Conservation (phyloP, 2,329 filamentous ascomycete genomes). For the Colletotrichum truncatum region DNA sequence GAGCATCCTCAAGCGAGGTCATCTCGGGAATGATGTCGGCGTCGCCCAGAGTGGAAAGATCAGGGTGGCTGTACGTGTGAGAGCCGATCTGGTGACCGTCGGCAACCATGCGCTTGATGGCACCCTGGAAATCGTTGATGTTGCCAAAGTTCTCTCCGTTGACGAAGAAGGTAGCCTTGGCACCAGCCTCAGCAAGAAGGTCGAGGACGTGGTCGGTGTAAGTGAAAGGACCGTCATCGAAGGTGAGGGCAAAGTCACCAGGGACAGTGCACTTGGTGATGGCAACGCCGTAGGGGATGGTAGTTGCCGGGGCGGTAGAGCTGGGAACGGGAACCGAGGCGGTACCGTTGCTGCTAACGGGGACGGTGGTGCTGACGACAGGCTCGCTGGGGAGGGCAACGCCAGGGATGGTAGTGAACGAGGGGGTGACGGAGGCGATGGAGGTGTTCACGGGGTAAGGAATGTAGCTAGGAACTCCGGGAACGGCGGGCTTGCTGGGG, state of each 20-base stretch:
- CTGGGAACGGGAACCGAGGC: constrained; percentile 5
- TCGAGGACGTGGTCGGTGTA: constrained; percentile 54
- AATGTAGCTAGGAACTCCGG: background rate
- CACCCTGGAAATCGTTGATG: constrained; percentile 46
- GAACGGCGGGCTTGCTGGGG: constrained; percentile 15
- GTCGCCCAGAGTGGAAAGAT: constrained; percentile 47
- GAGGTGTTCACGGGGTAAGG: constrained; percentile 22
- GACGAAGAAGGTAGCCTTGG: constrained; percentile 53
- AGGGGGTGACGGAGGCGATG: constrained; percentile 1
- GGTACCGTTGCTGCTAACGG: constrained; percentile 24
- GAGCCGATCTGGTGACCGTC: constrained; percentile 54
- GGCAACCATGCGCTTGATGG: constrained; percentile 52
- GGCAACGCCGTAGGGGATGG: constrained; percentile 42
- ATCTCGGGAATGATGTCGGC: constrained; percentile 48
- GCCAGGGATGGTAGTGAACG: constrained; percentile 14
- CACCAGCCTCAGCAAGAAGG: constrained; percentile 40
- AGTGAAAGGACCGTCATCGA: constrained; percentile 55
- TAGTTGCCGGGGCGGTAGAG: constrained; percentile 43
- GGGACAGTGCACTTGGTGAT: constrained; percentile 43
- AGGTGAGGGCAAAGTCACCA: constrained; percentile 53
- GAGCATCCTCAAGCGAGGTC: constrained; percentile 53
- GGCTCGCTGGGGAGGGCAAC: constrained; percentile 20
- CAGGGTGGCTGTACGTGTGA: constrained; percentile 51
- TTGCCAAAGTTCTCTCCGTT: constrained; percentile 51
- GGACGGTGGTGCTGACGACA: constrained; percentile 19